These are phyloP conservation scores for Peziza echinospora DNA, from an alignment of 495 filamentous ascomycete species.

Conservation along the genomic window DNA sequence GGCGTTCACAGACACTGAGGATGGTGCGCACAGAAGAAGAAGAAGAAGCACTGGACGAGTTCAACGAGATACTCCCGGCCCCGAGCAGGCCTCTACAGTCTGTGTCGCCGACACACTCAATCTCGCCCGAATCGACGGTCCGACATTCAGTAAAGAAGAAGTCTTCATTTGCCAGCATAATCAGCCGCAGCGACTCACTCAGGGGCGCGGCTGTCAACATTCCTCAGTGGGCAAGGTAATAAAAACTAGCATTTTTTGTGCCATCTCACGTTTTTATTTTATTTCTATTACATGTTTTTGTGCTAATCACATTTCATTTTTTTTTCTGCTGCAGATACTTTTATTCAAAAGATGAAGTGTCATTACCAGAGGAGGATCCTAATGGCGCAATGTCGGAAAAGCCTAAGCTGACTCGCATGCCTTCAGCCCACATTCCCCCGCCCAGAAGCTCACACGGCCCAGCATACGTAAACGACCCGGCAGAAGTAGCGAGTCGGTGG, in stretches of 20 bases:
- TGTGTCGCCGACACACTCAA: neutral
- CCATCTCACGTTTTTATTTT: no score
- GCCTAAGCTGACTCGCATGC: neutral
- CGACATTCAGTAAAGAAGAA: neutral
- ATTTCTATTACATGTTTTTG: no score
- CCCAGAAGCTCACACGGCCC: neutral
- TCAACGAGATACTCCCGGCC: neutral
- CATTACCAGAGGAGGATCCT: constrained; percentile 5
- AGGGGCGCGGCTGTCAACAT: neutral
- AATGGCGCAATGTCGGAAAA: neutral
- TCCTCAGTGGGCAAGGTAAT: neutral
- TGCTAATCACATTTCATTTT: no score
- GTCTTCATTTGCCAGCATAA: neutral
- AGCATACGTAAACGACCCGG: neutral
- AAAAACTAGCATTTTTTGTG: no score
- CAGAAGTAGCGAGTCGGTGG: neutral
- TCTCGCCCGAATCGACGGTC: neutral
- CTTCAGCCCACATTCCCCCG: neutral
- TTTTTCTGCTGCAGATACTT: no score
- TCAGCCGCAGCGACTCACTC: neutral
- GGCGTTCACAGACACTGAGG: constrained; percentile 8
- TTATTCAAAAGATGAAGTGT: constrained; percentile 10
- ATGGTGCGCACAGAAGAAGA: constrained; percentile 10
- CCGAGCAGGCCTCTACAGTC: neutral
- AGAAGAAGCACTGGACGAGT: constrained; percentile 2